Percentiles rank a stretch among this genome's conserved stretches.
phyloP scores from a whole-genome alignment of 2,329 filamentous ascomycete genomes.

The Aspergillus cejpii region DNA sequence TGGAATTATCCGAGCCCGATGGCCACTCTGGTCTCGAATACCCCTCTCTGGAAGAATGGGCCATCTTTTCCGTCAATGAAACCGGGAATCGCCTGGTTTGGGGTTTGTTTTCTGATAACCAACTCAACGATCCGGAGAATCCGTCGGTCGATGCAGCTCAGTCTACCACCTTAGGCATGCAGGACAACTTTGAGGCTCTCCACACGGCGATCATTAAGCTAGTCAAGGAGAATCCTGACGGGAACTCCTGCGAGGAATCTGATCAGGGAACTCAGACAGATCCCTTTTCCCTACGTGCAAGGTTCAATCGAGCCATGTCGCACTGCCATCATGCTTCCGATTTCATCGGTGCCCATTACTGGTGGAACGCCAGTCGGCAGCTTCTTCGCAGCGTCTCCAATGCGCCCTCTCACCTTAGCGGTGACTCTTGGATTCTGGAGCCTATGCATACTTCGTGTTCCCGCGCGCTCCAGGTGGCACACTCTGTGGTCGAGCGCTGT shows the following conservation, averaged over 20 bases:
- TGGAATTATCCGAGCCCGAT: slow-evolving; percentile 33
- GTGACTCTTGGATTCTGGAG: slow-evolving; percentile 63
- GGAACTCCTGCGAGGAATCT: slow-evolving; percentile 40
- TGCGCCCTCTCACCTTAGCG: slow-evolving; percentile 47
- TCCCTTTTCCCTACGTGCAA: slow-evolving; percentile 28
- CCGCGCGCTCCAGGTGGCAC: slow-evolving; percentile 29
- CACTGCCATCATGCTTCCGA: slow-evolving; percentile 73
- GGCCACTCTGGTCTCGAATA: slow-evolving; percentile 57
- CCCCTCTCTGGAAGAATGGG: slow-evolving; percentile 76
- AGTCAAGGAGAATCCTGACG: slow-evolving; percentile 75
- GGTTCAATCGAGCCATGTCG: slow-evolving; percentile 60
- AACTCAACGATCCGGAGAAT: slow-evolving; percentile 56
- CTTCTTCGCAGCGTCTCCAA: slow-evolving; percentile 56
- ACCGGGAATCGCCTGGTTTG: slow-evolving; percentile 65
- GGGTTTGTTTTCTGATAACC: slow-evolving; percentile 57
- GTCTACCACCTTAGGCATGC: slow-evolving; percentile 50
- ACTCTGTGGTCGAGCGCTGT: slow-evolving; percentile 31
- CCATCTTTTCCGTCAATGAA: slow-evolving; percentile 68
- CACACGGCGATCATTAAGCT: slow-evolving; percentile 74
- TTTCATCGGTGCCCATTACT: slow-evolving; percentile 75
- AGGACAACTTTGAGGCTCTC: slow-evolving; percentile 73
- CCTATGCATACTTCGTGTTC: slow-evolving; percentile 59
- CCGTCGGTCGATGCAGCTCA: slow-evolving; percentile 43
- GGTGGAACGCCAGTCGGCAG: slow-evolving; percentile 74
- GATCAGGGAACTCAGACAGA: slow-evolving; percentile 4